A percentile compares a stretch with the other conserved stretches of the same genome.
Conservation (phyloP, 257 asterid species). For the Hygrophila difformis region DNA sequence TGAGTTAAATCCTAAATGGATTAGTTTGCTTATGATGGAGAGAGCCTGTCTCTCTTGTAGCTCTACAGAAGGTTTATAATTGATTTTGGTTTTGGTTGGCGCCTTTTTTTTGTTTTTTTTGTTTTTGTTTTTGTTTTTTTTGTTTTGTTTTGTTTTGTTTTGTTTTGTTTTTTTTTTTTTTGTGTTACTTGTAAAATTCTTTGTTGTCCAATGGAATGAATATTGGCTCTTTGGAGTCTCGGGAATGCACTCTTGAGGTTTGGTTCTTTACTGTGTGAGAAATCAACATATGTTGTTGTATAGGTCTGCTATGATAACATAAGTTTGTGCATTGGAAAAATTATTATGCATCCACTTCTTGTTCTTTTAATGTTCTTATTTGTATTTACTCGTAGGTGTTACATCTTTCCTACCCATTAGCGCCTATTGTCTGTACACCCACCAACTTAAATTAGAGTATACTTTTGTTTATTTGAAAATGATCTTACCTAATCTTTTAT, state of each 20-base stretch:
- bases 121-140: background rate
- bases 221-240: background rate
- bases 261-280: background rate
- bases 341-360: background rate
- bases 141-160: too few relatives aligned
- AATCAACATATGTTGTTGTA: too few relatives aligned
- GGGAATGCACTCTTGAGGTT: background rate
- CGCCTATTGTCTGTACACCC: too few relatives aligned
- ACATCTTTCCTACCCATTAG: too few relatives aligned
- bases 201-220: too few relatives aligned
- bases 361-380: too few relatives aligned
- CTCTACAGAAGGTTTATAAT: conserved; percentile 56
- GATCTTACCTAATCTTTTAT: too few relatives aligned
- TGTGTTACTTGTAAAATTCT: too few relatives aligned
- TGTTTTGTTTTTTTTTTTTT: too few relatives aligned
- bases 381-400: too few relatives aligned
- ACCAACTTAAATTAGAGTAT: too few relatives aligned
- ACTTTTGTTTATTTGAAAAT: too few relatives aligned
- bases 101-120: background rate
- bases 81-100: background rate
- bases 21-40: conserved; percentile 70
- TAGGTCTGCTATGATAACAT: background rate
- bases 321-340: background rate
- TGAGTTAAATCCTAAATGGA: conserved; percentile 71
- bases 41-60: conserved; percentile 59